A percentile compares a stretch with the other conserved stretches of the same genome.
Evolutionary conservation across 139 green algal genomes (phyloP).

Genomic region (Desmodesmus armatus): DNA sequence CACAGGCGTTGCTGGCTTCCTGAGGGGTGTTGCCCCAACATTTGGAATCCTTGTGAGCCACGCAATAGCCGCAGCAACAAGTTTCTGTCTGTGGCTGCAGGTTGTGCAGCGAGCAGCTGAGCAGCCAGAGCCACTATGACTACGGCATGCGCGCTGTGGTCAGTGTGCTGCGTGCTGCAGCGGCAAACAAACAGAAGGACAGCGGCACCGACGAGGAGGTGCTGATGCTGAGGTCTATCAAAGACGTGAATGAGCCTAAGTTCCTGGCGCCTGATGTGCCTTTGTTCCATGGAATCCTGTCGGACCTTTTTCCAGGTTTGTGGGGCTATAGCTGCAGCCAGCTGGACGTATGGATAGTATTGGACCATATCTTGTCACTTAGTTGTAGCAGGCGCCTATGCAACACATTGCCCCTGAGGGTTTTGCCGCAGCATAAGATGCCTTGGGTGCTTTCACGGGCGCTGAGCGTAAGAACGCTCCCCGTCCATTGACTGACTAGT

Average conservation of each 20-base stretch:
- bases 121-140: conserved; percentile 81
- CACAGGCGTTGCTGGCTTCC: neutral
- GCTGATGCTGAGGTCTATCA: conserved; percentile 80
- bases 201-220: conserved; percentile 66
- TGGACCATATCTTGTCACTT: too few relatives aligned
- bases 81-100: conserved; percentile 36
- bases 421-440: too few relatives aligned
- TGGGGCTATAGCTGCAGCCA: too few relatives aligned
- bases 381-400: too few relatives aligned
- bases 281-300: conserved; percentile 86
- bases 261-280: conserved; percentile 86
- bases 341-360: too few relatives aligned
- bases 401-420: too few relatives aligned
- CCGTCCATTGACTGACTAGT: neutral
- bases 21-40: neutral
- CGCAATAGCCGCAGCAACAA: too few relatives aligned
- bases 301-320: conserved; percentile 80
- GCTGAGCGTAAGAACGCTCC: too few relatives aligned
- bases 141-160: conserved; percentile 76
- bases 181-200: conserved; percentile 78
- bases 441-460: too few relatives aligned
- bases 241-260: conserved; percentile 88
- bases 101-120: conserved; percentile 88
- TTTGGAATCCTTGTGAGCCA: too few relatives aligned
- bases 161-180: conserved; percentile 80